Evolutionary conservation across 2,329 filamentous ascomycete genomes (phyloP), one percentile per base, ranked within the genome.

Genomic region (Parafenestella ontariensis): DNA sequence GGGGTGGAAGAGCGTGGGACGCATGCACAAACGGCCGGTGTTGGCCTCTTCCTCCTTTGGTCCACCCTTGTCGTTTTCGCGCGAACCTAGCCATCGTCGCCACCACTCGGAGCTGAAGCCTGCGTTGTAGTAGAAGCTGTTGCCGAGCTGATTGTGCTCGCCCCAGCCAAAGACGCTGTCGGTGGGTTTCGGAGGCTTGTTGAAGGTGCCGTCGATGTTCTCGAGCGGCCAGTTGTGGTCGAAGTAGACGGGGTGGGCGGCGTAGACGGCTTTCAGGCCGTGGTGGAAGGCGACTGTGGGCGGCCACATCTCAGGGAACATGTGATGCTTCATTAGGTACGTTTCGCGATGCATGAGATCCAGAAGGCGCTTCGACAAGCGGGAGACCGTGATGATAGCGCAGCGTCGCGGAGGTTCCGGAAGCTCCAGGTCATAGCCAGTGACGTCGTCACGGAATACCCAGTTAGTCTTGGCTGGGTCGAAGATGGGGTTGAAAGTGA

Each of bases 271-370:
- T 77, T 94, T 94, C 44, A 93, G 80, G 5, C 91, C 90, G 70
- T 95, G 89, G 58, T 92, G 85, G 17, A 94, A 81, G 0, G 89
- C 86, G 23, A 89, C 84, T 0, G 89, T 89, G 50, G 89, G 87
- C 0, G 89, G 86, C 56, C 87, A 89, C 89, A 94, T 92, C 71
- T 94, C 90, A 0, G 89, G 90, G 53, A 88, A 89, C 65, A 93
- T 87, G 68, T 79, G 77, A 69, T 92, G 89, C 66, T 89, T 89
- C 59, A 89, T 88, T 13, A 84, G 82, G 59, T 89, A 80, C 48
- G 90, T 90, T 72, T 93, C 91, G 29, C 86, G 82, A 69, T 94
- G 89, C 89, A 93, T 93, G 58, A 87, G 83, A 62, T 91, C 84
- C 29, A 94, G 79, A 2, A 94, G 80, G 24, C 83, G 83, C 70